Evolutionary conservation across 2,329 filamentous ascomycete species (phyloP).

Genomic region (Pseudopithomyces chartarum): DNA sequence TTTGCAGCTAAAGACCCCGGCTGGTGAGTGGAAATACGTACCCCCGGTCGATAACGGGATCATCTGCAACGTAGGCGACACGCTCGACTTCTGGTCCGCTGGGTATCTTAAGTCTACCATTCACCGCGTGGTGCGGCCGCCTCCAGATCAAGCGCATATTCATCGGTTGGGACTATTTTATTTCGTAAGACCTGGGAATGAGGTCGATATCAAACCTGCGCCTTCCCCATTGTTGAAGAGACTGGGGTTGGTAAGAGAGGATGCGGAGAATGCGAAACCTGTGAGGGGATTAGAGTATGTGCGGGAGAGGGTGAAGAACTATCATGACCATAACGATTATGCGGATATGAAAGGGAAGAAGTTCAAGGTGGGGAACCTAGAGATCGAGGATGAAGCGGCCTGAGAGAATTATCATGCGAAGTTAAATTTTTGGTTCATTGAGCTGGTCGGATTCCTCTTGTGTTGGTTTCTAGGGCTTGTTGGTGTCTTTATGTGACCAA

Average conservation of each 20-base stretch:
- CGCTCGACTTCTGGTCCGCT: slow-evolving; percentile 46
- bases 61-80: slow-evolving; percentile 57
- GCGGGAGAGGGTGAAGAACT: slow-evolving; percentile 48
- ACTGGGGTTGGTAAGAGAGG: slow-evolving; percentile 27
- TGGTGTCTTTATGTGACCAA: too few species aligned
- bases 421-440: too few species aligned
- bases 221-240: slow-evolving; percentile 42
- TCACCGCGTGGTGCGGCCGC: slow-evolving; percentile 57
- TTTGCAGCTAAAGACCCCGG: slow-evolving; percentile 52
- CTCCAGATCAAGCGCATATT: slow-evolving; percentile 45
- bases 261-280: slow-evolving; percentile 27
- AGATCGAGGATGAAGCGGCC: slow-evolving; percentile 48
- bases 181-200: slow-evolving; percentile 47
- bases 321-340: slow-evolving; percentile 48
- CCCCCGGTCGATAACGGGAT: slow-evolving; percentile 52
- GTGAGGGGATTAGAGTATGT: slow-evolving; percentile 50
- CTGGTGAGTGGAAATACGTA: slow-evolving; percentile 55
- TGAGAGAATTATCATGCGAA: too few species aligned
- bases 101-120: slow-evolving; percentile 55
- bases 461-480: too few species aligned
- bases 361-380: slow-evolving; percentile 47
- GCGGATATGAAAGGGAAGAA: slow-evolving; percentile 47
- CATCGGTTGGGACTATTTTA: slow-evolving; percentile 48
- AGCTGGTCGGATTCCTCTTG: too few species aligned
- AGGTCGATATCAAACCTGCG: slow-evolving; percentile 45